Conservation (phyloP, 164 flowering plant species). For the Piper betle region DNA sequence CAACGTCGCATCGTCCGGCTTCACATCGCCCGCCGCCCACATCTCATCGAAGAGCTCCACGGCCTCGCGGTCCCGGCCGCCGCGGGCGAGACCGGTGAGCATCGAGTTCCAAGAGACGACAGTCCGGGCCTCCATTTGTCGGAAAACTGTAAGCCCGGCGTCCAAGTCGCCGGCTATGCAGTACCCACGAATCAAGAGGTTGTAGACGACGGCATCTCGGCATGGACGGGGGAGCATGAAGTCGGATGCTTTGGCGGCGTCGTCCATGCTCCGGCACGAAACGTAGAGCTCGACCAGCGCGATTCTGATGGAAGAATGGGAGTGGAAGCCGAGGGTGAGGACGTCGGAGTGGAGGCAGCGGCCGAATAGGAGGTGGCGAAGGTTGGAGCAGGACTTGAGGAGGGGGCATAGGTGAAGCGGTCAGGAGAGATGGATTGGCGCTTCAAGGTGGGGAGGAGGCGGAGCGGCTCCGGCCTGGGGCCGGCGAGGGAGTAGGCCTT, state of each 20-base stretch:
- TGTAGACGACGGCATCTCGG: conserved; percentile 58
- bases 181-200: conserved; percentile 66
- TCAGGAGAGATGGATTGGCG: conserved; percentile 51
- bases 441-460: conserved; percentile 36
- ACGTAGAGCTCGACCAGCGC: conserved; percentile 59
- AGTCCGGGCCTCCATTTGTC: conserved; percentile 43
- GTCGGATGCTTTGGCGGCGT: conserved; percentile 57
- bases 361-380: conserved; percentile 29
- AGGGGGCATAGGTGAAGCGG: conserved; percentile 58
- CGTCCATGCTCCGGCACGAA: conserved; percentile 32
- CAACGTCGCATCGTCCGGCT: conserved; percentile 67
- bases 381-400: conserved; percentile 47
- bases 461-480: conserved; percentile 33
- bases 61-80: conserved; percentile 56
- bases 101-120: conserved; percentile 73
- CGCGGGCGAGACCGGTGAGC: conserved; percentile 40
- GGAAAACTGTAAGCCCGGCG: conserved; percentile 40
- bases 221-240: conserved; percentile 24
- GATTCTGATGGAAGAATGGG: conserved; percentile 26
- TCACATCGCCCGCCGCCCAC: conserved; percentile 29
- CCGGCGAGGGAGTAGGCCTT: conserved; percentile 49
- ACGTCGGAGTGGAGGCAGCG: conserved; percentile 37
- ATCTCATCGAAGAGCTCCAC: conserved; percentile 45
- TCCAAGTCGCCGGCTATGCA: conserved; percentile 46
- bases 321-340: conserved; percentile 36